A percentile compares a stretch with the other conserved stretches of the same genome.
Conservation (phyloP, 2,329 filamentous ascomycete species). For the Calonectria pseudoreteaudii region DNA sequence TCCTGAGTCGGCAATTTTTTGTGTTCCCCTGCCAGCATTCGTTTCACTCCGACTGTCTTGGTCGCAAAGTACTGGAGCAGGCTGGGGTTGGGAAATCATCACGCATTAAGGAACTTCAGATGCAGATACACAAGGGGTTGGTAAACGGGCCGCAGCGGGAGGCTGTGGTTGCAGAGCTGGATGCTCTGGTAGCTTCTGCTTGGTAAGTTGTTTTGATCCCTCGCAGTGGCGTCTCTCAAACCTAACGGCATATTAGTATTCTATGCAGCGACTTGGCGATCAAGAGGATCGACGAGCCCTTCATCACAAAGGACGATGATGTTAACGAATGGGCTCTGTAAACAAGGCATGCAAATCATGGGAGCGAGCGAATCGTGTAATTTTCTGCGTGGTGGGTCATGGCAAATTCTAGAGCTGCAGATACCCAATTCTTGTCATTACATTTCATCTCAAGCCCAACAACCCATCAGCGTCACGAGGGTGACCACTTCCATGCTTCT, state of each 20-base stretch:
- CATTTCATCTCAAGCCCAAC: slow-evolving; percentile 2
- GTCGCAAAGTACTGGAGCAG: slow-evolving; percentile 85
- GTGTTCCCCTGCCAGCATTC: slow-evolving; percentile 99
- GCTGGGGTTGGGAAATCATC: slow-evolving; percentile 80
- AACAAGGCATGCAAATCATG: slow-evolving; percentile 33
- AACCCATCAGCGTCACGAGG: not conserved
- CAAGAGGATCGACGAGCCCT: slow-evolving; percentile 93
- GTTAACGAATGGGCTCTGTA: slow-evolving; percentile 83
- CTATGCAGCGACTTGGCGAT: slow-evolving; percentile 96
- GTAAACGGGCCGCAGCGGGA: slow-evolving; percentile 80
- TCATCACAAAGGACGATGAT: slow-evolving; percentile 80
- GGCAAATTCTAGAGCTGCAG: slow-evolving; percentile 43
- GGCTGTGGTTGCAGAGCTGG: slow-evolving; percentile 86
- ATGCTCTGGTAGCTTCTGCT: slow-evolving; percentile 88
- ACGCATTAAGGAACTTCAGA: slow-evolving; percentile 87
- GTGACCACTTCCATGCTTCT: not conserved
- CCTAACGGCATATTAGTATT: slow-evolving; percentile 69
- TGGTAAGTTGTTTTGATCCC: slow-evolving; percentile 69
- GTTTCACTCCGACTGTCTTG: slow-evolving; percentile 95
- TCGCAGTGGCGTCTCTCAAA: not conserved
- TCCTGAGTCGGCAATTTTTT: slow-evolving; percentile 94
- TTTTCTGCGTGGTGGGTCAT: slow-evolving; percentile 28
- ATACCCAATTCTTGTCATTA: slow-evolving; percentile 41
- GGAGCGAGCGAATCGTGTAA: slow-evolving; percentile 27
- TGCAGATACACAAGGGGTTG: slow-evolving; percentile 82